A percentile compares a stretch with the other conserved stretches of the same genome.
phyloP scores from a whole-genome alignment of 805 yeast species.

The Pichia phayaonensis region DNA sequence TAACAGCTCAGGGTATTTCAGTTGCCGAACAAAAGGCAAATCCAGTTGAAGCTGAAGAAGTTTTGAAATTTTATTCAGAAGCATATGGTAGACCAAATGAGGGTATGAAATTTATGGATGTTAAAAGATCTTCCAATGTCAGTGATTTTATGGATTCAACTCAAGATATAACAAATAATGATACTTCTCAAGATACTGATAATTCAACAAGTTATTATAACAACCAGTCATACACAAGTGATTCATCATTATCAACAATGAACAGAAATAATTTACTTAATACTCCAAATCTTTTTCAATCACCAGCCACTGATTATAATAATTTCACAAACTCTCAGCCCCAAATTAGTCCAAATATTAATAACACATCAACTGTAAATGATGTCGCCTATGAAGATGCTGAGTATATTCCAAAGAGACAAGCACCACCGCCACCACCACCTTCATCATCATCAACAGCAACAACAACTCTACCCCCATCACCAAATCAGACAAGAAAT shows the following conservation, averaged over 20 bases:
- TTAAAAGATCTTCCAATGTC: conserved; percentile 14
- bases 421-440: conserved; percentile 32
- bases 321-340: conserved; percentile 8
- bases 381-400: conserved; percentile 9
- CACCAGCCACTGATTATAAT: conserved; percentile 4
- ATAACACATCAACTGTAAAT: neutral
- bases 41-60: conserved; percentile 72
- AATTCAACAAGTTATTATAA: neutral
- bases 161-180: conserved; percentile 7
- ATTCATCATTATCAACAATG: conserved; percentile 2
- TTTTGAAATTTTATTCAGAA: conserved; percentile 23
- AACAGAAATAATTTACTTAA: neutral
- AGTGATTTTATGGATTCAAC: conserved; percentile 12
- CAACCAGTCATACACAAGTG: conserved; percentile 2
- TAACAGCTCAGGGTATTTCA: conserved; percentile 82
- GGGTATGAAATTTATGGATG: conserved; percentile 25
- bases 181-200: conserved; percentile 1
- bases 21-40: conserved; percentile 82
- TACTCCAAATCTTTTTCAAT: neutral
- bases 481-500: neutral
- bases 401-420: conserved; percentile 29
- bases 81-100: conserved; percentile 14
- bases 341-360: neutral
- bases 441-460: conserved; percentile 14
- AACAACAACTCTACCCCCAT: neutral